Evolutionary conservation across 805 yeast genomes (phyloP), one percentile per base, ranked within the genome.

Genomic region (Lipomyces kockii): DNA sequence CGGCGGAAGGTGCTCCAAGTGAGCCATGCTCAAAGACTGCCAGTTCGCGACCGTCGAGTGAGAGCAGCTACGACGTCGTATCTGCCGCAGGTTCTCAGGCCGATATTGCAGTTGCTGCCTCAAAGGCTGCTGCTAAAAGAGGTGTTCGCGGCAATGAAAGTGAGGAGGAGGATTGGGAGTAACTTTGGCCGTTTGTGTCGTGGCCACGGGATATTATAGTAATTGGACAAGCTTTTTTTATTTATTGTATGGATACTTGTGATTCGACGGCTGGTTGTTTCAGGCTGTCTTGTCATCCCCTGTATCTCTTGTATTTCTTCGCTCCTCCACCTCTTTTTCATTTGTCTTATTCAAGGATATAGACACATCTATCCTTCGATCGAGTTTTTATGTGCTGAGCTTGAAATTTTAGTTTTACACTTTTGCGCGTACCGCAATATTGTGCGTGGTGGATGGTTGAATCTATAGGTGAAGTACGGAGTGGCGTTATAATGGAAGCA

Each of bases 101-200:
- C 34, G 81, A 80, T 60, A 77, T 80, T 39, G 11, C 76, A 70
- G 35, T 32, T 37, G 51, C 67, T 32, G 60, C 60, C 12, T 12
- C 55, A 34, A 64, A 32, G 14, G 52, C 60, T 7, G 14, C 62
- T 14, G 54, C 72, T 39, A 63, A 52, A 51, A 65, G 64, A 11
- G 56, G 35, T 12, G 62, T 60, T 20, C 71, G 54, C 9, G 78
- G 76, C 9, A 80, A 77, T 3, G 83, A 80, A 6, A 83, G 81
- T 5, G 82, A 79, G n/a, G 88, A 85, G 60, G 88, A 85, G 71
- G 89, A 86, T 72, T 86, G 89, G 89, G 90, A 87, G 75, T 65
- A 54, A 17, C 22, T 2, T 35, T 35, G 39, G 12, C 43, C 43
- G 4, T 1, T 37, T 37, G 17, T 2, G 17, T 12, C 49, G 9